A percentile compares a stretch with the other conserved stretches of the same genome.
phyloP scores from a whole-genome alignment of 1,284 basidiomycete genomes.

The Moesziomyces aphidis region DNA sequence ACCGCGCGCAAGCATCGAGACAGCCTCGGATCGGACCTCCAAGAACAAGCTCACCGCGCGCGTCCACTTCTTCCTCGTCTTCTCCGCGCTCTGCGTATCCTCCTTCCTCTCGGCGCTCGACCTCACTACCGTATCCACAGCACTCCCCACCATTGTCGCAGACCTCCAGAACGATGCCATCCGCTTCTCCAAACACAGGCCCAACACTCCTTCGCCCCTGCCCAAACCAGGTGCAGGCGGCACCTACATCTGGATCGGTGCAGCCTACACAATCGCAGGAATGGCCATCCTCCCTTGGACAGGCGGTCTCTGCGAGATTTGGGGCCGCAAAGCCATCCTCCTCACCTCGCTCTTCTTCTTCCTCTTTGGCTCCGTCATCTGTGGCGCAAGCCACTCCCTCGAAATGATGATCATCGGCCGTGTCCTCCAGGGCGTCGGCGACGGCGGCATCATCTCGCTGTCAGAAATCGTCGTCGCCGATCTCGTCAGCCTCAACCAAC shows the following conservation, averaged over 20 bases:
- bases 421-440: constrained; percentile 37
- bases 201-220: neutral
- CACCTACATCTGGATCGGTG: constrained; percentile 48
- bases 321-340: constrained; percentile 42
- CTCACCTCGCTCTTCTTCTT: constrained; percentile 34
- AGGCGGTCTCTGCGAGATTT: constrained; percentile 37
- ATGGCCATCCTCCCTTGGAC: constrained; percentile 41
- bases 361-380: constrained; percentile 26
- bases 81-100: constrained; percentile 29
- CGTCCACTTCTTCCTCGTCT: constrained; percentile 38
- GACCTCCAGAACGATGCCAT: constrained; percentile 37
- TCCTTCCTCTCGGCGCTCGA: constrained; percentile 43
- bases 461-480: constrained; percentile 51
- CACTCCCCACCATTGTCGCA: constrained; percentile 41
- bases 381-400: constrained; percentile 21
- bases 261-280: constrained; percentile 41
- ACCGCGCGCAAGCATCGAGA: neutral
- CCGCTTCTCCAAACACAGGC: constrained; percentile 16
- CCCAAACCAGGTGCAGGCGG: constrained; percentile 6
- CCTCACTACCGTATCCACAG: constrained; percentile 41
- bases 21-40: neutral
- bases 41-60: constrained; percentile 6
- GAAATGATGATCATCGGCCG: constrained; percentile 43
- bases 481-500: constrained; percentile 32
- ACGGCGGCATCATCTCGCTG: constrained; percentile 47